Base-by-base conservation (phyloP, 208 protist species). In the Crithidia acanthocephali region DNA sequence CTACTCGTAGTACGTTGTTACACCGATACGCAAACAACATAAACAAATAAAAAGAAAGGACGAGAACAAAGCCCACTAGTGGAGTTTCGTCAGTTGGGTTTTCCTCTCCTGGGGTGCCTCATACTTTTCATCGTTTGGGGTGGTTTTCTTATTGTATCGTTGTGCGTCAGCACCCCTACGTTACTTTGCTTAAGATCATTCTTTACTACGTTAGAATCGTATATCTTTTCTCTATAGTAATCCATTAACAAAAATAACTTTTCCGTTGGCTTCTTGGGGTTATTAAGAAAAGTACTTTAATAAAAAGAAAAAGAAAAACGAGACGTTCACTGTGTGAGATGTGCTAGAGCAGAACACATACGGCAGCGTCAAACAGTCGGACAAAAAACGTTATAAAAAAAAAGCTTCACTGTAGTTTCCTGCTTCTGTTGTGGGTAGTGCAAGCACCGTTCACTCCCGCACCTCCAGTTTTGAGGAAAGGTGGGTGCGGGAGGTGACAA, bases 401-500 rank as follows among this genome's bases (percentile, higher is more conserved):
- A n/a, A n/a, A n/a, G n/a, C n/a, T n/a, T n/a, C n/a, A n/a, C n/a
- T n/a, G n/a, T n/a, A n/a, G n/a, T n/a, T n/a, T n/a, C n/a, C n/a
- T n/a, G n/a, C n/a, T n/a, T n/a, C n/a, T n/a, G n/a, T n/a, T n/a
- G n/a, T n/a, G n/a, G n/a, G n/a, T n/a, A n/a, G n/a, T n/a, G n/a
- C n/a, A n/a, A n/a, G n/a, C n/a, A n/a, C n/a, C n/a, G n/a, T n/a
- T n/a, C n/a, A n/a, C 22, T 23, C 3, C 27, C 25, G 40, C 33
- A 52, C 52, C 44, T 25, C 28, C 25, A 53, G 37, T 37, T 44
- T 45, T 56, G 33, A 65, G 47, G 56, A 52, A 53, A 59, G 60
- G 53, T 40, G 28, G 11, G 27, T 40, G 23, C 28, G 22, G 65
- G 51, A 55, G 35, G 6, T n/a, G 30, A 52, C 1, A 63, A 51